Base-by-base conservation (phyloP, 306 rosid species). In the Vigna mungo region DNA sequence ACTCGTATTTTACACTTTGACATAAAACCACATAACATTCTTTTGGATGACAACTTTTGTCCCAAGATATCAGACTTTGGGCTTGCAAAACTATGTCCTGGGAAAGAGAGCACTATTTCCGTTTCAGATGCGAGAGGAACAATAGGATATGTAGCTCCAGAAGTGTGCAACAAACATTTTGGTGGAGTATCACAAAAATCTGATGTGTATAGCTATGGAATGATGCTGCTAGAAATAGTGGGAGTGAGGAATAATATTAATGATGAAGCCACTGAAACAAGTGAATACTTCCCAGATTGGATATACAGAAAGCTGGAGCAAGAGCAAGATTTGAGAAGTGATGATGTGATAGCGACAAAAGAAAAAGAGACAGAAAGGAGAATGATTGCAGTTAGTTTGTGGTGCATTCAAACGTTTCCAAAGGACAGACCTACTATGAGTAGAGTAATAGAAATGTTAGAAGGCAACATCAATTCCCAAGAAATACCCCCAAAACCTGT, bases 381-480 rank as follows among this genome's bases (percentile, higher is more conserved):
- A 68, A 75, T 85, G 89, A 72, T 55, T 2, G 0, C 80, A 13
- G 89, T 83, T 13, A 85, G 91, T 3, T 34, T 87, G 32, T 87
- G 88, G 88, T 85, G 91, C 82, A 75, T 83, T 14, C 88, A 83
- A 51, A 53, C 79, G 0, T 23, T 55, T 11, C 84, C 84, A 18
- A 13, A 34, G 1, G 83, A 85, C 21, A 81, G 90, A 25, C 89
- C 90, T 17, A 63, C 86, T 5, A 89, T 89, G 80, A 85, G 77
- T 72, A 81, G 43, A 56, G 93, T 84, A 48, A 76, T 88, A 60
- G 88, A 86, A 15, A 88, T 89, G 92, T 27, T 89, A 1, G 80
- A 85, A 80, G 86, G 82, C 8, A 83, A 17, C 48, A 43, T 43
- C 1, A 43, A 43, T 43, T 43, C 48, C 0, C 15, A 9, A 43